Evolutionary conservation across 1,284 basidiomycete species (phyloP), one percentile per base, ranked within the genome.

Genomic region (Austroboletus novae-zelandiae): DNA sequence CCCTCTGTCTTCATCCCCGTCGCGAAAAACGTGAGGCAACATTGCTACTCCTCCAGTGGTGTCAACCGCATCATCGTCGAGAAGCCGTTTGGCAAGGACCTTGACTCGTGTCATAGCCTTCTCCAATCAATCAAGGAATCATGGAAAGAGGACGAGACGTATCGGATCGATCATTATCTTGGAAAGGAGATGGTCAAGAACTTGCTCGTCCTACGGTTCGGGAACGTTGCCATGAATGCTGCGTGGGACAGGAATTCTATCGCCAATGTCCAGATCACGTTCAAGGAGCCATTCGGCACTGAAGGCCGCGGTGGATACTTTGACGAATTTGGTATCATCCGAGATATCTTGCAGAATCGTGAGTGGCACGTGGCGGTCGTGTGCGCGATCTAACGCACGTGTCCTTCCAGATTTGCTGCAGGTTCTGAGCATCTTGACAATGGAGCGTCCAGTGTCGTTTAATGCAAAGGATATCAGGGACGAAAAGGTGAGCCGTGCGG

Each of bases 151-250:
- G 91, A 96, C 41, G 94, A 98, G 77, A 98, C 94, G 9, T 98
- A 91, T 84, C 90, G 94, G 56, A 98, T 98, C 68, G 94, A 98
- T 72, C 94, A 98, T 69, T 98, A 98, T 71, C 86, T 98, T 50
- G 94, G 94, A 56, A 98, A 98, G 76, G 94, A 98, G 79, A 98
- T 98, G 94, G 91, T 97, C 69, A 98, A 98, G 79, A 98, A 98
- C 71, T 70, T 98, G 51, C 87, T 98, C 55, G 91, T 97, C 31
- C 77, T 97, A 45, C 86, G 94, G 39, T 98, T 98, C 66, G 94
- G 91, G 57, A 98, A 98, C 72, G 74, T 94, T 58, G 90, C 94
- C 29, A 73, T 97, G 71, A 84, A 84, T 57, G 83, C 90, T 27
- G 81, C 82, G 25, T 95, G 94, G 89, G 94, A 97, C 76, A 96